Evolutionary conservation across 768 basidiomycete species (phyloP).

Genomic region (Trametes villosa): DNA sequence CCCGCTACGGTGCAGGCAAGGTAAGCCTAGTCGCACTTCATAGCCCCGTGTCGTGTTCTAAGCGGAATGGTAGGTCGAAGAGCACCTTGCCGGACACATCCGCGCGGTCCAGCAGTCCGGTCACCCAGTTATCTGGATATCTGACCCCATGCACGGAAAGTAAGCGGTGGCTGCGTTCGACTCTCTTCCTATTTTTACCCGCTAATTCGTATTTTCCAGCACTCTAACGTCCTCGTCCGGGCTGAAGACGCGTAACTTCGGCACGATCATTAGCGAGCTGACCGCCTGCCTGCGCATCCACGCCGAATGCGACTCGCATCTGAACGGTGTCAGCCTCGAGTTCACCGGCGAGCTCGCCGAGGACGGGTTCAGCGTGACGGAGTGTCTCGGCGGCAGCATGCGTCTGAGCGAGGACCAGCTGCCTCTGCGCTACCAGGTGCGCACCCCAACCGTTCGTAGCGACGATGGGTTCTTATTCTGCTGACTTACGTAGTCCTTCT

Average conservation of each 20-base stretch:
- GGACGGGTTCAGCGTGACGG: slow-evolving; percentile 93
- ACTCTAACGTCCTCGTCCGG: slow-evolving; percentile 81
- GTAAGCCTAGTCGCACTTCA: slow-evolving; percentile 38
- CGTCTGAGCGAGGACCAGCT: slow-evolving; percentile 88
- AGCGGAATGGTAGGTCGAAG: slow-evolving; percentile 62
- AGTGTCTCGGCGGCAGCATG: slow-evolving; percentile 97
- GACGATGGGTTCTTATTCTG: neutral
- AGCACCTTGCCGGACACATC: slow-evolving; percentile 81
- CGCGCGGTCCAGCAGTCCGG: slow-evolving; percentile 73
- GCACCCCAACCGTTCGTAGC: slow-evolving; percentile 14
- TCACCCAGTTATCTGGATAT: slow-evolving; percentile 93
- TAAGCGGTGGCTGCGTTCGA: too few relatives aligned
- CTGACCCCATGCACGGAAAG: slow-evolving; percentile 99
- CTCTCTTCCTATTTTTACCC: neutral
- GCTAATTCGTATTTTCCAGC: slow-evolving; percentile 42
- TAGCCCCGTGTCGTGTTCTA: neutral
- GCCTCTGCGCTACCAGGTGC: slow-evolving; percentile 85
- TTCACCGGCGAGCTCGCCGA: slow-evolving; percentile 88
- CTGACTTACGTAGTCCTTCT: slow-evolving; percentile 76
- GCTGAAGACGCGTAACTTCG: slow-evolving; percentile 90
- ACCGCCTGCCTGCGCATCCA: slow-evolving; percentile 84
- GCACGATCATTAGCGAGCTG: slow-evolving; percentile 87
- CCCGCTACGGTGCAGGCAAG: slow-evolving; percentile 90
- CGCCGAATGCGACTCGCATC: slow-evolving; percentile 65
- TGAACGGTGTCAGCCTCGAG: slow-evolving; percentile 69